These are phyloP conservation scores for Entomophthora muscae DNA, from an alignment of 371 early-diverging fungal species.

Conservation along the genomic window DNA sequence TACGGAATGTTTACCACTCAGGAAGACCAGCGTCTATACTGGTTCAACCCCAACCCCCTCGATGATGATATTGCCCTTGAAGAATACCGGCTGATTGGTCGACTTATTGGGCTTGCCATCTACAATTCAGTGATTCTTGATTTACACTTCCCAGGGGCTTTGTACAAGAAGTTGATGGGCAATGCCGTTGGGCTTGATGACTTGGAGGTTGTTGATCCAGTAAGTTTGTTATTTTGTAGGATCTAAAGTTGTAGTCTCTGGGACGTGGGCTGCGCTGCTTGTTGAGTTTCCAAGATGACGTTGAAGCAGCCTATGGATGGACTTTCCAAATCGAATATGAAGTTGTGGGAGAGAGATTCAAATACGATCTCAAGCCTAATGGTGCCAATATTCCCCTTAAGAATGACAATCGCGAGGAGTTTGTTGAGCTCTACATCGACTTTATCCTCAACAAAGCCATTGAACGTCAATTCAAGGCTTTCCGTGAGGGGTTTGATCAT, in stretches of 20 bases:
- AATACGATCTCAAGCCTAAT: constrained; percentile 43
- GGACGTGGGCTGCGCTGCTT: constrained; percentile 65
- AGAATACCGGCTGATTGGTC: constrained; percentile 76
- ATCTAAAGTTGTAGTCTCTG: constrained; percentile 26
- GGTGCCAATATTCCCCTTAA: constrained; percentile 56
- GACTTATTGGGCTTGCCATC: constrained; percentile 76
- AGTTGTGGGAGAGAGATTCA: constrained; percentile 44
- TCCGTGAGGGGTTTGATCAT: constrained; percentile 75
- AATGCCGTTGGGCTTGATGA: constrained; percentile 25
- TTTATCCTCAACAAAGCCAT: constrained; percentile 43
- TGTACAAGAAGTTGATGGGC: constrained; percentile 76
- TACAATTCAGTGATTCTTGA: constrained; percentile 85
- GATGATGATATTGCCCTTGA: constrained; percentile 36
- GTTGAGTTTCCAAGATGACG: constrained; percentile 43
- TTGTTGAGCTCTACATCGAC: constrained; percentile 47
- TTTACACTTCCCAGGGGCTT: constrained; percentile 70
- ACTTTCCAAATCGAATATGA: constrained; percentile 65
- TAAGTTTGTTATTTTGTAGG: constrained; percentile 16
- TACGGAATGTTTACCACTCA: constrained; percentile 69
- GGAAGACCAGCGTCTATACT: constrained; percentile 65
- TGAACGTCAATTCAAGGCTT: constrained; percentile 63
- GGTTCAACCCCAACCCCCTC: constrained; percentile 59
- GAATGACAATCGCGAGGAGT: constrained; percentile 39
- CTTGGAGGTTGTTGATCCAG: constrained; percentile 31
- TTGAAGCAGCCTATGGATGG: constrained; percentile 61